These are phyloP conservation scores for Centaurea solstitialis DNA, from an alignment of 129 eudicot species.

Conservation along the genomic window DNA sequence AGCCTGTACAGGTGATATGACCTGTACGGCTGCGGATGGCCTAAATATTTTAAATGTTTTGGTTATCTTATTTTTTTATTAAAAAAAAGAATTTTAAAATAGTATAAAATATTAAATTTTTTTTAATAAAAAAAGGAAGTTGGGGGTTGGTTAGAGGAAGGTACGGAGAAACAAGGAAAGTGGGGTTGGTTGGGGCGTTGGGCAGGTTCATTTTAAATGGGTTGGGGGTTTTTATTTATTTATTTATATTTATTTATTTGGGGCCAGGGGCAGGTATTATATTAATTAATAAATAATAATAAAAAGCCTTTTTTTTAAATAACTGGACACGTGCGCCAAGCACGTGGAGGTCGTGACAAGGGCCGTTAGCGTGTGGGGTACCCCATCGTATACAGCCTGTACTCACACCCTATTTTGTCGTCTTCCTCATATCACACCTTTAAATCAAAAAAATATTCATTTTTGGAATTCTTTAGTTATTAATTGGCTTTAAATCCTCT, in stretches of 20 bases:
- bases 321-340: slow-evolving; percentile 37
- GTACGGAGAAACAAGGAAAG: slow-evolving; percentile 32
- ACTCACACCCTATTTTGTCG: slow-evolving; percentile 10
- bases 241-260: slow-evolving; percentile 11
- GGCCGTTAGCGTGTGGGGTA: slow-evolving; percentile 44
- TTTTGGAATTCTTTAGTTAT: background rate
- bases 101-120: background rate
- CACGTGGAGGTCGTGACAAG: slow-evolving; percentile 42
- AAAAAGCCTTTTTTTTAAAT: background rate
- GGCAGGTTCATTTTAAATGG: background rate
- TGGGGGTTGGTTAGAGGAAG: slow-evolving; percentile 21
- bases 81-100: too few species aligned
- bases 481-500: background rate
- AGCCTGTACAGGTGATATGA: too few species aligned
- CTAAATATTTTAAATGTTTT: too few species aligned
- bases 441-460: background rate
- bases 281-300: background rate
- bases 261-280: slow-evolving; percentile 22
- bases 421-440: background rate
- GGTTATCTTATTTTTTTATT: too few species aligned
- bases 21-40: too few species aligned
- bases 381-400: slow-evolving; percentile 42
- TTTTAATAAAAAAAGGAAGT: background rate
- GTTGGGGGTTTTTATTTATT: background rate
- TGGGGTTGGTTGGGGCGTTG: slow-evolving; percentile 14